A percentile compares a stretch with the other conserved stretches of the same genome.
Conservation (phyloP, 1,284 basidiomycete genomes). For the Gymnopus androsaceus region DNA sequence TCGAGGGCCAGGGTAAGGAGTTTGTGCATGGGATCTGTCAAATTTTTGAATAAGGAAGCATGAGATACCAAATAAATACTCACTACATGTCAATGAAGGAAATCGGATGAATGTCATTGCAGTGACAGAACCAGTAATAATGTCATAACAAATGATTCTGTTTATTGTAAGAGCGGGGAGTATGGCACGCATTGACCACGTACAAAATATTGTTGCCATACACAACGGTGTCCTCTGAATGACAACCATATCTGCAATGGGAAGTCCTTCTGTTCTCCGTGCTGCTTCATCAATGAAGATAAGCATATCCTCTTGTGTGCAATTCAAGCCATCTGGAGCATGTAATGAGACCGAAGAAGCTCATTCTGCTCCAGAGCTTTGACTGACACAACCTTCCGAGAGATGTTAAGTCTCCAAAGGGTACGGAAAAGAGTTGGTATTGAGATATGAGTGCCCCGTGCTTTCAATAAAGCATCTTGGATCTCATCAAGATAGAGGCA, state of each 20-base stretch:
- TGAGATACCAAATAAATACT: not conserved
- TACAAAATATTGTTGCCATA: slow-evolving; percentile 25
- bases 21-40: slow-evolving; percentile 13
- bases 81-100: not conserved
- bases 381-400: slow-evolving; percentile 23
- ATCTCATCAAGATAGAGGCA: slow-evolving; percentile 23
- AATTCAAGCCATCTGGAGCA: slow-evolving; percentile 21
- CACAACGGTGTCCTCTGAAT: slow-evolving; percentile 23
- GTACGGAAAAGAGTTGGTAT: slow-evolving; percentile 21
- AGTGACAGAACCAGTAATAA: slow-evolving; percentile 5
- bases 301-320: slow-evolving; percentile 21
- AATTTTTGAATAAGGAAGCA: not conserved
- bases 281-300: slow-evolving; percentile 26
- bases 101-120: not conserved
- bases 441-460: slow-evolving; percentile 16
- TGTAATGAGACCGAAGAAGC: slow-evolving; percentile 18
- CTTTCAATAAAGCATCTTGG: slow-evolving; percentile 17
- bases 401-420: slow-evolving; percentile 19
- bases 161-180: slow-evolving; percentile 30
- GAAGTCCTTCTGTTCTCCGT: slow-evolving; percentile 18
- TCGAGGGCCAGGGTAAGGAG: slow-evolving; percentile 11
- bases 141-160: slow-evolving; percentile 10
- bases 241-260: slow-evolving; percentile 23
- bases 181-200: slow-evolving; percentile 32
- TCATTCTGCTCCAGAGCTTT: slow-evolving; percentile 26